Base-by-base conservation (phyloP, 2,329 filamentous ascomycete species). In the Monilinia polystroma region DNA sequence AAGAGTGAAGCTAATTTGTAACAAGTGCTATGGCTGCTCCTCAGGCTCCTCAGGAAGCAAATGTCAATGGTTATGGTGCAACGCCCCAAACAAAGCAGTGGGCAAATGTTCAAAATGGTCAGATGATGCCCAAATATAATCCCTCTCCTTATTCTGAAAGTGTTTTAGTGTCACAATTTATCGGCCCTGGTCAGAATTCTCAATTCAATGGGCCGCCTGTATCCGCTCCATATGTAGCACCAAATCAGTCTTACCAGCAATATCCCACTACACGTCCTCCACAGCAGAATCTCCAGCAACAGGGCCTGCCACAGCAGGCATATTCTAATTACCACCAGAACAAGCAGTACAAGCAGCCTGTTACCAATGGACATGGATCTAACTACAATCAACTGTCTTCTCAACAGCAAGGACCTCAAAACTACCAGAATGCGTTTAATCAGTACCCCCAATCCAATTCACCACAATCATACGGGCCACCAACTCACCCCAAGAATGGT, bases 241-340 rank as follows among this genome's bases (percentile, higher is more conserved):
- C 70, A 29, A 66, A 69, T 41, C 58, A 68, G 29, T 64, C 69
- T 18, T 72, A 74, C 55, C 74, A 74, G 45, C 75, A 74, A 63
- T 68, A 73, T 66, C 45, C 63, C 14, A 52, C 53, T 41, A 68
- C 69, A 58, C 57, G 68, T 53, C 68, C 72, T 7, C 70, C 64
- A 18, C 54, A 70, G 43, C 71, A 71, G 62, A 43, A 56, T 2
- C 52, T 67, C 43, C 69, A 70, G 57, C 59, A 60, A 59, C 64
- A 66, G 23, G 68, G 62, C 18, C 72, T 68, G 16, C 54, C 67
- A 32, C 72, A 71, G 12, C 57, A 63, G 26, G 57, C 54, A 16
- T 72, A 75, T 64, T 45, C 66, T 56, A 52, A 56, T 29, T 71
- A 72, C 68, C 66, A 69, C 51, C 69, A 70, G 59, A 67, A 67